These are phyloP conservation scores for Geosmithia putterillii DNA, from an alignment of 2,329 filamentous ascomycete genomes.

Conservation along the genomic window DNA sequence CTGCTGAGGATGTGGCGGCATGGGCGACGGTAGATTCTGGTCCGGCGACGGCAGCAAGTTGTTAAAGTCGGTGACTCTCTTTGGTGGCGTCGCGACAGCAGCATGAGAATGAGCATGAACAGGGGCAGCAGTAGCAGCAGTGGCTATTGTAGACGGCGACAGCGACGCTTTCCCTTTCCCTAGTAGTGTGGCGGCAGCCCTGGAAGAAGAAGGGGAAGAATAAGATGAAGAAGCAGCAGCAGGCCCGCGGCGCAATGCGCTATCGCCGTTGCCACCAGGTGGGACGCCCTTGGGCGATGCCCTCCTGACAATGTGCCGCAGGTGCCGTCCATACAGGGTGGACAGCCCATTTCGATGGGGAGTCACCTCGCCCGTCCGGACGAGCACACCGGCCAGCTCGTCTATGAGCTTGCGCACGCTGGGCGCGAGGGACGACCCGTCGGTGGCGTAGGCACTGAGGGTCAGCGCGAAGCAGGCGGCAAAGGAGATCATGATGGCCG, in stretches of 20 bases:
- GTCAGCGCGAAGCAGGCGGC: conserved; percentile 58
- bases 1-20: conserved; percentile 2
- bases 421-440: conserved; percentile 45
- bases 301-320: conserved; percentile 28
- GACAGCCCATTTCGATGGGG: conserved; percentile 56
- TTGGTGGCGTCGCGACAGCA: no score
- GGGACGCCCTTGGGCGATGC: conserved; percentile 12
- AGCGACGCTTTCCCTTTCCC: no score
- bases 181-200: no score
- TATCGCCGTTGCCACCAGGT: no score
- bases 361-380: conserved; percentile 55
- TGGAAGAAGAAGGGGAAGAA: no score
- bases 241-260: no score
- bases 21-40: conserved; percentile 1
- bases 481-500: conserved; percentile 68
- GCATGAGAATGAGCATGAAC: no score
- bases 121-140: no score
- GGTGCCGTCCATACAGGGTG: conserved; percentile 30
- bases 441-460: conserved; percentile 45
- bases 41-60: conserved; percentile 1
- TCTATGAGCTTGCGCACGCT: conserved; percentile 53
- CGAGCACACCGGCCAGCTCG: conserved; percentile 55
- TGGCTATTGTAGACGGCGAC: no score
- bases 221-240: no score
- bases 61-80: no score